Evolutionary conservation across 352 stramenopile genomes (phyloP).

Genomic region (Pythium folliculosum): DNA sequence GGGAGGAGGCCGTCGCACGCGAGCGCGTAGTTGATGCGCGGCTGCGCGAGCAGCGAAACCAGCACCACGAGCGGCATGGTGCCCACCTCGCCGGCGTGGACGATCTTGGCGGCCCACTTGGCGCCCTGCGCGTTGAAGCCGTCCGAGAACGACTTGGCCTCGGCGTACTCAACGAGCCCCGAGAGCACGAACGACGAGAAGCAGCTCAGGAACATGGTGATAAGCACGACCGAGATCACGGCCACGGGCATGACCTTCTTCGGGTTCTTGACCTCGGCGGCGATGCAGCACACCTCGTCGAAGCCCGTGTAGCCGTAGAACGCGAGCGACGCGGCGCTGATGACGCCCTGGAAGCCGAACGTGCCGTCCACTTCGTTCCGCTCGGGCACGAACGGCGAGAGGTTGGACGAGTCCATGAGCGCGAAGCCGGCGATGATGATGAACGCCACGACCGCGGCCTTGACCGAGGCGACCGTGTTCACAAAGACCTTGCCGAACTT

Average conservation of each 20-base stretch:
- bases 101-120: conserved; percentile 53
- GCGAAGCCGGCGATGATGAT: conserved; percentile 90
- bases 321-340: conserved; percentile 79
- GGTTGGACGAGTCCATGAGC: conserved; percentile 79
- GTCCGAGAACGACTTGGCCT: conserved; percentile 34
- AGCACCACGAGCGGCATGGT: conserved; percentile 95
- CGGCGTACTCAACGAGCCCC: conserved; percentile 54
- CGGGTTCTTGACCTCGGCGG: conserved; percentile 78
- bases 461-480: conserved; percentile 84
- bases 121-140: conserved; percentile 45
- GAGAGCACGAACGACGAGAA: conserved; percentile 87
- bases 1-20: conserved; percentile 93
- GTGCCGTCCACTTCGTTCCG: conserved; percentile 29
- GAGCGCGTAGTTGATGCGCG: conserved; percentile 92
- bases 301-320: conserved; percentile 97
- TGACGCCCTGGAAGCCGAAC: conserved; percentile 62
- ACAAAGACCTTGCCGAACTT: conserved; percentile 89
- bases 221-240: conserved; percentile 78
- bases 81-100: conserved; percentile 58
- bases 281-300: conserved; percentile 93
- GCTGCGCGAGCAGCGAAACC: conserved; percentile 92
- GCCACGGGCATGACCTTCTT: conserved; percentile 71
- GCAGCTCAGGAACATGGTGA: conserved; percentile 73
- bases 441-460: conserved; percentile 87
- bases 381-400: conserved; percentile 80